phyloP scores from a whole-genome alignment of 768 basidiomycete genomes.

The Panus rudis region DNA sequence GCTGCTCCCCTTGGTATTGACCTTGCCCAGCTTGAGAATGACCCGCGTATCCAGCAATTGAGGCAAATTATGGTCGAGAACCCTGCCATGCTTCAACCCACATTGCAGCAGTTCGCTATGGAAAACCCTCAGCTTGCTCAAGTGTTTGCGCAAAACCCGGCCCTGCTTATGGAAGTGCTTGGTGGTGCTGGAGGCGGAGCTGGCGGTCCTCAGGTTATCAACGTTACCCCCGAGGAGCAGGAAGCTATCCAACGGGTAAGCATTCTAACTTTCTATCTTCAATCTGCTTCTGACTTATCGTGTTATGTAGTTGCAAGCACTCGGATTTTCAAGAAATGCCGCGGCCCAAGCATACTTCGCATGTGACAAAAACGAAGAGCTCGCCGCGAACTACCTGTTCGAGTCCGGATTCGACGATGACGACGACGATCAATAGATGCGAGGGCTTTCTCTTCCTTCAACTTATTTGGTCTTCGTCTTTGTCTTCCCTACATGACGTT shows the following conservation, averaged over 20 bases:
- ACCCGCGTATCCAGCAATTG: conserved; percentile 64
- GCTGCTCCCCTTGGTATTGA: too few species aligned
- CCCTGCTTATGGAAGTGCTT: conserved; percentile 57
- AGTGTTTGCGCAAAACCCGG: conserved; percentile 63
- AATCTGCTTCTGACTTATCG: background rate
- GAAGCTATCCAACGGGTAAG: conserved; percentile 86
- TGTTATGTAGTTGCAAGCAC: conserved; percentile 58
- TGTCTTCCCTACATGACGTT: too few species aligned
- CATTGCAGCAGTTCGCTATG: conserved; percentile 76
- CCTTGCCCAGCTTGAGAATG: conserved; percentile 48
- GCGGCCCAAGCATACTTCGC: conserved; percentile 91
- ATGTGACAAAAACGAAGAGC: conserved; percentile 95
- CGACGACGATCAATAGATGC: too few species aligned
- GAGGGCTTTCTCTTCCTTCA: too few species aligned
- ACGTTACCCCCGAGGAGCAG: conserved; percentile 80
- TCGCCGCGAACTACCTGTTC: conserved; percentile 92
- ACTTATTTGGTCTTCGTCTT: too few species aligned
- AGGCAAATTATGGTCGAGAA: conserved; percentile 69
- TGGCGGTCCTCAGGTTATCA: conserved; percentile 57
- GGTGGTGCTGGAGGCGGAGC: conserved; percentile 36
- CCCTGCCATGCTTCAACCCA: conserved; percentile 67
- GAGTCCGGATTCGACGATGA: conserved; percentile 61
- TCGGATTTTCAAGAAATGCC: conserved; percentile 79
- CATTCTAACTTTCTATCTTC: conserved; percentile 10
- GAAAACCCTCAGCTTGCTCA: conserved; percentile 74